phyloP scores from a whole-genome alignment of 1,284 basidiomycete genomes.

The Apiotrichum mycotoxinovorans region DNA sequence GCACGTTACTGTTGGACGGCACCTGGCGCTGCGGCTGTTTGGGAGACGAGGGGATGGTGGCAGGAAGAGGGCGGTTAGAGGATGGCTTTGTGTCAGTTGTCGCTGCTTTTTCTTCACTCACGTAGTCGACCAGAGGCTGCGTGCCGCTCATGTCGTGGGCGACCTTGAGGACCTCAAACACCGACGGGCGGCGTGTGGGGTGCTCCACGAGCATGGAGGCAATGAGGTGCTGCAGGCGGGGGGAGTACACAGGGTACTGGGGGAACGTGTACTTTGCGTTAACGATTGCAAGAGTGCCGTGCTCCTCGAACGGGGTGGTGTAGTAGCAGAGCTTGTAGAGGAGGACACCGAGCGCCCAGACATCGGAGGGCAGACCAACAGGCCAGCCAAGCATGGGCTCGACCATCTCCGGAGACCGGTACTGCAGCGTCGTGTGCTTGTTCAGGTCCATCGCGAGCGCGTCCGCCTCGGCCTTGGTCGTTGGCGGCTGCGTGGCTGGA shows the following conservation, averaged over 20 bases:
- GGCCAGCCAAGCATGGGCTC: constrained; percentile 56
- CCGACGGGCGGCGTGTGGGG: constrained; percentile 71
- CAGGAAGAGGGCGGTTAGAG: constrained; percentile 2
- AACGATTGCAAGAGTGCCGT: constrained; percentile 90
- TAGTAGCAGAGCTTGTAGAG: constrained; percentile 92
- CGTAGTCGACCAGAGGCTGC: constrained; percentile 69
- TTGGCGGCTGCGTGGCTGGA: constrained; percentile 64
- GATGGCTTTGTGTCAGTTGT: background rate
- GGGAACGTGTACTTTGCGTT: constrained; percentile 95
- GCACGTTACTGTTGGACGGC: constrained; percentile 29
- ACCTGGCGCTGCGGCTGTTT: background rate
- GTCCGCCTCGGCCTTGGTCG: constrained; percentile 74
- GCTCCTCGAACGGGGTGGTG: constrained; percentile 97
- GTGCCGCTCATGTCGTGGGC: constrained; percentile 81
- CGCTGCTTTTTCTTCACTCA: background rate
- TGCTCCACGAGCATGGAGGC: constrained; percentile 84
- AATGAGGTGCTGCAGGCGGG: constrained; percentile 79
- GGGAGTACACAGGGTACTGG: constrained; percentile 87
- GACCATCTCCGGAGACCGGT: constrained; percentile 97
- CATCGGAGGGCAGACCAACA: constrained; percentile 57
- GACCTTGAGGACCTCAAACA: constrained; percentile 71
- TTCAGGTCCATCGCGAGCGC: constrained; percentile 88
- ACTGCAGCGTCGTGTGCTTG: constrained; percentile 90
- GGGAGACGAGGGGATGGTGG: constrained; percentile 1
- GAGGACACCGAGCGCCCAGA: constrained; percentile 73